Conservation (phyloP, 2,329 filamentous ascomycete genomes). For the Aureobasidium leucospermi region DNA sequence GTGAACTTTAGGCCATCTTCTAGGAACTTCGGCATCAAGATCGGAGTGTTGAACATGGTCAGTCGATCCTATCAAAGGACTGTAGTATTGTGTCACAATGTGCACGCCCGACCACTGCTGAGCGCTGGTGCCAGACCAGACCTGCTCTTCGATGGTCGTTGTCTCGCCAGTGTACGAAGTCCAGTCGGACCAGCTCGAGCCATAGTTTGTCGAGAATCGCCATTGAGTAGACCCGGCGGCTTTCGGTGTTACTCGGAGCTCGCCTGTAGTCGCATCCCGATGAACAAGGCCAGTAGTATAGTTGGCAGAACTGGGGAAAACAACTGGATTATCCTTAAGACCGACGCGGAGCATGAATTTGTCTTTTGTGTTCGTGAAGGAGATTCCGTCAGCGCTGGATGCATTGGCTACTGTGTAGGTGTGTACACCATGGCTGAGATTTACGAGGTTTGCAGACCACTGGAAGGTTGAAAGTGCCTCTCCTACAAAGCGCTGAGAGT, state of each 20-base stretch:
- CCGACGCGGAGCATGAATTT: constrained; percentile 57
- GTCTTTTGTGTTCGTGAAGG: constrained; percentile 45
- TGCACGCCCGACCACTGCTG: constrained; percentile 57
- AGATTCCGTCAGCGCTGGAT: constrained; percentile 33
- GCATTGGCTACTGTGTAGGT: constrained; percentile 50
- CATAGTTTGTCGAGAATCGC: constrained; percentile 57
- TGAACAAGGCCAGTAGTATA: constrained; percentile 49
- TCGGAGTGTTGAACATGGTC: constrained; percentile 56
- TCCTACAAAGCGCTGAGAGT: constrained; percentile 32
- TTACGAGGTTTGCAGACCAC: constrained; percentile 45
- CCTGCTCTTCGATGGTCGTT: constrained; percentile 38
- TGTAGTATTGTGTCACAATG: constrained; percentile 58
- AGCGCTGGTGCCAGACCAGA: constrained; percentile 50
- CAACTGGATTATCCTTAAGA: constrained; percentile 50
- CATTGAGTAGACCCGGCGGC: constrained; percentile 56
- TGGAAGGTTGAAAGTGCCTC: constrained; percentile 50
- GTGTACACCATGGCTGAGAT: constrained; percentile 56
- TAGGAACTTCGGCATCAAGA: constrained; percentile 24
- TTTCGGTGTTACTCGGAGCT: constrained; percentile 46
- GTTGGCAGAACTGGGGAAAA: constrained; percentile 50
- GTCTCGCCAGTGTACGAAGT: constrained; percentile 47
- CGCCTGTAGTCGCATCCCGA: constrained; percentile 28
- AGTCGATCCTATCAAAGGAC: constrained; percentile 51
- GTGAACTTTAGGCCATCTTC: background rate
- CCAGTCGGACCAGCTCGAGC: constrained; percentile 54